Percentiles rank a stretch among this genome's conserved stretches.
Evolutionary conservation across 768 basidiomycete species (phyloP).

Genomic region (Myochromella boudieri): DNA sequence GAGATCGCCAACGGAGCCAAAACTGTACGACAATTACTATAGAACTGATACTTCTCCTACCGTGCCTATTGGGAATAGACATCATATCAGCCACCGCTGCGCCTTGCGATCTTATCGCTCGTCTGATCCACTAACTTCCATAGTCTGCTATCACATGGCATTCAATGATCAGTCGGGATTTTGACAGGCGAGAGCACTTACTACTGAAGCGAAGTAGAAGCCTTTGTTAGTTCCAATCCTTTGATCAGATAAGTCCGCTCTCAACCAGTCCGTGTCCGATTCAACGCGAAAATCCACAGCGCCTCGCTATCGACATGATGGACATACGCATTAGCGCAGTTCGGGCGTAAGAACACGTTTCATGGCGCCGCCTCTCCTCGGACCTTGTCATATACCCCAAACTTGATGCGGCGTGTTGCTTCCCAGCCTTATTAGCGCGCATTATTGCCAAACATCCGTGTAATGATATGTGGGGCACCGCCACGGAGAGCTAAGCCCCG

Average conservation of each 20-base stretch:
- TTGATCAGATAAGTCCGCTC: constrained; percentile 1
- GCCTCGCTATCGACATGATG: not conserved
- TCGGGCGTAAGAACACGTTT: constrained; percentile 4
- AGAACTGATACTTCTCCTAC: constrained; percentile 13
- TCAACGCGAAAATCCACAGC: not conserved
- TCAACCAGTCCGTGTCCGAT: not conserved
- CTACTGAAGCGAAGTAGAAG: constrained; percentile 4
- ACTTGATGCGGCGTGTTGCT: not conserved
- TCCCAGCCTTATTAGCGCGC: not conserved
- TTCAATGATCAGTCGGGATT: not conserved
- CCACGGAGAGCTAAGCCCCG: constrained; percentile 5
- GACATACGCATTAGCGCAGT: not conserved
- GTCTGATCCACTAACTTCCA: not conserved
- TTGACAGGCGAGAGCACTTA: not conserved
- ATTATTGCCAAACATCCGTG: not conserved
- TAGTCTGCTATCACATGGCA: not conserved
- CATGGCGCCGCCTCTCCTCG: constrained; percentile 6
- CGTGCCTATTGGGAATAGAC: no score
- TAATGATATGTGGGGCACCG: constrained; percentile 1
- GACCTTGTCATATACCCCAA: not conserved
- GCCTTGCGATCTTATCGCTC: not conserved
- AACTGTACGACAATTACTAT: constrained; percentile 17
- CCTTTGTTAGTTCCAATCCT: constrained; percentile 1
- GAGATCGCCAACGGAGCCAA: constrained; percentile 9
- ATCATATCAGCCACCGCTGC: no score